Evolutionary conservation across 768 basidiomycete genomes (phyloP), one percentile per base, ranked within the genome.

Genomic region (Lactarius deliciosus): DNA sequence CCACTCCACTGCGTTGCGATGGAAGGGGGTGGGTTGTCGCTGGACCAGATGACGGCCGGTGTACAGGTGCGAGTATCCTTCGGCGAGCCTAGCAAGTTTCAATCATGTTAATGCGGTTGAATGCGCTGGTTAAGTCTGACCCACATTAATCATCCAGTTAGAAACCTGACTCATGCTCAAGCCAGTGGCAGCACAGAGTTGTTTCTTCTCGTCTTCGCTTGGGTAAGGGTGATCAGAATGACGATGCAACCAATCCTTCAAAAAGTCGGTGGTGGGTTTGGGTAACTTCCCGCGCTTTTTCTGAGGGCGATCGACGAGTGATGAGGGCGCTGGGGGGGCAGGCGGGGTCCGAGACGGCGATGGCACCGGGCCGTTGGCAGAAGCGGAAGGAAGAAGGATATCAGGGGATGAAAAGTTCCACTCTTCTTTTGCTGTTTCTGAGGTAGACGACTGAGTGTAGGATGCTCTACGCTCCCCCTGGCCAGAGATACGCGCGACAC

Each of bases 101-200:
- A 54, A 54, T 30, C 36, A 54, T 60, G 59, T 73, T 66, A 74
- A 68, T 63, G 61, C 2, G 57, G 63, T 32, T n/a, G 66, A 69
- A 34, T 57, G 64, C 59, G 34, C 13, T 53, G 58, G 22, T 22
- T 22, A 66, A 55, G n/a, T 50, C 13, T 18, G 16, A 78, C 85
- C 60, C 63, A 85, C 92, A 72, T 94, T 94, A 73, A 94, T 94
- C 92, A 94, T 94, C 92, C 92, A 94, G 75, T 94, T 94, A 61
- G 90, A 92, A 0, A 94, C 91, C 76, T 94, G 92, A 77, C 83
- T 86, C 91, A 94, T 94, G 79, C 87, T 91, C 69, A 94, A 79
- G 30, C 91, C 91, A 1, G 92, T 94, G 47, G 90, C 89, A 72
- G 89, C 85, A 76, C 92, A 94, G 70, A 94, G 79, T 74, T 91